A percentile compares a stretch with the other conserved stretches of the same genome.
Evolutionary conservation across 805 yeast genomes (phyloP).

Genomic region (Cyberlindnera maritima): DNA sequence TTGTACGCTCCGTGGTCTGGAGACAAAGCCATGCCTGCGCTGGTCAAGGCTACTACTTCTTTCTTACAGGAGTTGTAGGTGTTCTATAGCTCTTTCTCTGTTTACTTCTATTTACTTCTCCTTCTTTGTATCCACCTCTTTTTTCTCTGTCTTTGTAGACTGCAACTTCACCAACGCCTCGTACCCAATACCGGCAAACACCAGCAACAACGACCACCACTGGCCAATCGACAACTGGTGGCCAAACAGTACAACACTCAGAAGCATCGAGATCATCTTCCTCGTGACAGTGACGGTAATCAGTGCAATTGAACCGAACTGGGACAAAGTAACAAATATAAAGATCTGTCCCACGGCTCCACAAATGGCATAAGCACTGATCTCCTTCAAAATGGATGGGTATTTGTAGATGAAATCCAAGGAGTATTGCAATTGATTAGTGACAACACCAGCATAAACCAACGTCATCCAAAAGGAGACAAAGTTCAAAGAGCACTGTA

Average conservation of each 20-base stretch:
- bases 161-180: conserved; percentile 51
- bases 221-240: conserved; percentile 63
- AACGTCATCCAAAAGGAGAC: conserved; percentile 45
- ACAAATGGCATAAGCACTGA: conserved; percentile 64
- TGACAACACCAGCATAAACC: conserved; percentile 40
- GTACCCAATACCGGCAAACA: conserved; percentile 79
- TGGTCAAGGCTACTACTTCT: not conserved
- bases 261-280: conserved; percentile 91
- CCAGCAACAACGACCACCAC: conserved; percentile 77
- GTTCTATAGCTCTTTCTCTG: not conserved
- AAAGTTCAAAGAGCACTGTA: conserved; percentile 73
- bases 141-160: not conserved
- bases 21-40: conserved; percentile 2
- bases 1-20: not conserved
- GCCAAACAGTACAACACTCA: conserved; percentile 86
- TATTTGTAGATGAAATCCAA: conserved; percentile 46
- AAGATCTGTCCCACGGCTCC: conserved; percentile 96
- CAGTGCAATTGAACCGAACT: conserved; percentile 79
- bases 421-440: conserved; percentile 50
- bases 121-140: too few relatives aligned
- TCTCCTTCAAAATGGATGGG: conserved; percentile 56
- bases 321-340: conserved; percentile 78
- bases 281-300: conserved; percentile 95
- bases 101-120: not conserved
- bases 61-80: conserved; percentile 2